Evolutionary conservation across 1,284 basidiomycete species (phyloP), one percentile per base, ranked within the genome.

Genomic region (Fomitopsis palustris): DNA sequence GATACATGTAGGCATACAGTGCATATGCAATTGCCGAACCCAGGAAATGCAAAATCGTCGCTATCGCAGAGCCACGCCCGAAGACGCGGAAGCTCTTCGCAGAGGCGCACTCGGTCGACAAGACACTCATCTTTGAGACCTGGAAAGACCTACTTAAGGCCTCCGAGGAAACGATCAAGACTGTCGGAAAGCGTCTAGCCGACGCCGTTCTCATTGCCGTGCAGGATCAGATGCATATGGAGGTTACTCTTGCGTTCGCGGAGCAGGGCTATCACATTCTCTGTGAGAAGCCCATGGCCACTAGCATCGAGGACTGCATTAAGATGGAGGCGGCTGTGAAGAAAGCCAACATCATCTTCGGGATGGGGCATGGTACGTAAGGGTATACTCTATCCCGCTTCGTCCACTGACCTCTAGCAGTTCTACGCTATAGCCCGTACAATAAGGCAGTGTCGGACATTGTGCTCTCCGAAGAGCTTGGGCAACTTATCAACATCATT

Each of bases 211-310:
- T 93, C 56, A 80, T 95, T 62, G 78, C 88, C 3, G 88, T 93
- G 0, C 89, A 92, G 62, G 92, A 95, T 67, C 75, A 81, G 45
- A 81, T 92, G 81, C 92, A 95, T 68, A 77, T 81, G 35, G 85
- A 89, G 62, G 86, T 92, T 12, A 84, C 87, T 0, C 67, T 82
- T 7, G 89, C 87, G 0, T 94, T 93, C 72, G 85, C 87, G 1
- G 80, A 78, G 56, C 89, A 91, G 67, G 91, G 92, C 1, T 95
- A 94, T 70, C 85, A 93, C 68, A 90, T 95, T 58, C 78, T 95
- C 29, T 93, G 92, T 70, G 92, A 95, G 79, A 95, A 95, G 71
- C 93, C 92, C 0, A 92, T 95, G 89, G 90, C 92, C 1, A 93
- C 90, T 2, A 81, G 71, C 56, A 68, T 90, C 39, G 77, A 80